Evolutionary conservation across 805 yeast species (phyloP).

Genomic region (Lipomyces lipofer): DNA sequence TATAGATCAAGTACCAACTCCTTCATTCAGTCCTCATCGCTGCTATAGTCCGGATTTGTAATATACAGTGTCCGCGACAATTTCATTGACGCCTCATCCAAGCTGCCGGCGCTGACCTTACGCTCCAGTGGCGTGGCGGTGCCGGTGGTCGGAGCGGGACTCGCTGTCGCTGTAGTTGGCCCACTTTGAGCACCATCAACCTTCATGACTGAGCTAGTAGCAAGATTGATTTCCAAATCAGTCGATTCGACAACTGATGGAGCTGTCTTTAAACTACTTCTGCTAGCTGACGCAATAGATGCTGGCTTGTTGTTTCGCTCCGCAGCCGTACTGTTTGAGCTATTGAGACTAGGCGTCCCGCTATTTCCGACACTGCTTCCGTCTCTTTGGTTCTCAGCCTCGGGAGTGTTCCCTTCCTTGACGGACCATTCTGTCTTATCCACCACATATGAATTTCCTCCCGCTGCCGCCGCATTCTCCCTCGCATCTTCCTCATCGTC

Average conservation of each 20-base stretch:
- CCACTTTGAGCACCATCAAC: too few species aligned
- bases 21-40: slow-evolving; percentile 13
- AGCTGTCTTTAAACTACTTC: background rate
- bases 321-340: background rate
- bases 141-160: too few species aligned
- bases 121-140: background rate
- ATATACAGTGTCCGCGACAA: slow-evolving; percentile 19
- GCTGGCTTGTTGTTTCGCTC: background rate
- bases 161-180: too few species aligned
- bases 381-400: too few species aligned
- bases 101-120: slow-evolving; percentile 14
- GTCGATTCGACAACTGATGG: background rate
- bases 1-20: background rate
- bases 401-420: too few species aligned
- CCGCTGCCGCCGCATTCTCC: background rate
- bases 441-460: too few species aligned
- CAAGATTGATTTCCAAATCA: background rate
- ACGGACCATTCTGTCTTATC: too few species aligned
- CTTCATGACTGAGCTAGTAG: background rate
- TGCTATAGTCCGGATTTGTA: slow-evolving; percentile 26
- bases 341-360: background rate
- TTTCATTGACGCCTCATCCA: slow-evolving; percentile 17
- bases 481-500: background rate
- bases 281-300: background rate
- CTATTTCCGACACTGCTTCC: background rate